Evolutionary conservation across 495 filamentous ascomycete genomes (phyloP).

Genomic region (Aeminium ludgeri): DNA sequence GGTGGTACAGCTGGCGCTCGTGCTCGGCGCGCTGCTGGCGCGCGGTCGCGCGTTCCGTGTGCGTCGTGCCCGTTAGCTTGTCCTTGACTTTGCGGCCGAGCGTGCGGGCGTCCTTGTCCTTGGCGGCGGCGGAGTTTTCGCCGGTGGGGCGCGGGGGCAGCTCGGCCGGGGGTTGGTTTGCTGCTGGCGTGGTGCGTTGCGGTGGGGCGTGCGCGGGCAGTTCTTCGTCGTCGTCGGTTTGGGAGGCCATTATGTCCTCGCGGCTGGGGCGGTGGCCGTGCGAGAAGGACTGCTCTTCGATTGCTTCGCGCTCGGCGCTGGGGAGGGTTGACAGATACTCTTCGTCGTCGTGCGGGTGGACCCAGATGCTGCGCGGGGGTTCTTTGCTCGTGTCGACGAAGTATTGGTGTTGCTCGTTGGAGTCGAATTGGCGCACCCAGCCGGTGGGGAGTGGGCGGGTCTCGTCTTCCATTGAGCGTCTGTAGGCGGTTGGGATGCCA

Average conservation of each 20-base stretch:
- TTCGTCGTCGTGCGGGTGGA: slow-evolving; percentile 36
- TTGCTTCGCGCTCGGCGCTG: slow-evolving; percentile 24
- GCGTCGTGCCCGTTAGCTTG: slow-evolving; percentile 29
- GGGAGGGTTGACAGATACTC: slow-evolving; percentile 27
- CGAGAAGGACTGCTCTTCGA: slow-evolving; percentile 19
- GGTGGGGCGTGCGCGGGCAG: slow-evolving; percentile 6
- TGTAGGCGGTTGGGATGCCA: slow-evolving; percentile 27
- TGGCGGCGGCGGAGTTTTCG: too few species aligned
- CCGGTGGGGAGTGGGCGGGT: slow-evolving; percentile 26
- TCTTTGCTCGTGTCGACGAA: slow-evolving; percentile 33
- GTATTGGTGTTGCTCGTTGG: slow-evolving; percentile 30
- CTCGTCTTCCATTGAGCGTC: slow-evolving; percentile 38
- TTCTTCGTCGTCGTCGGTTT: slow-evolving; percentile 28
- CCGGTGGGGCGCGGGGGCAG: slow-evolving; percentile 6
- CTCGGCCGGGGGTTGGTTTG: slow-evolving; percentile 5
- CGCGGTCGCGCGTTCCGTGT: slow-evolving; percentile 27
- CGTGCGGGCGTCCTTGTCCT: slow-evolving; percentile 11
- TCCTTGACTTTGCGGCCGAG: slow-evolving; percentile 34
- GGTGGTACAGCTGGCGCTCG: slow-evolving; percentile 25
- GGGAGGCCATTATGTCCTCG: slow-evolving; percentile 27
- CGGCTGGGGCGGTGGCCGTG: slow-evolving; percentile 20
- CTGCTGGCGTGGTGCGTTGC: too few species aligned
- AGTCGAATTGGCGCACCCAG: slow-evolving; percentile 33
- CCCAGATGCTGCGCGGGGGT: slow-evolving; percentile 33
- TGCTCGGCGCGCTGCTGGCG: slow-evolving; percentile 26